Evolutionary conservation across 768 basidiomycete genomes (phyloP).

Genomic region (Termitomyces sp.): DNA sequence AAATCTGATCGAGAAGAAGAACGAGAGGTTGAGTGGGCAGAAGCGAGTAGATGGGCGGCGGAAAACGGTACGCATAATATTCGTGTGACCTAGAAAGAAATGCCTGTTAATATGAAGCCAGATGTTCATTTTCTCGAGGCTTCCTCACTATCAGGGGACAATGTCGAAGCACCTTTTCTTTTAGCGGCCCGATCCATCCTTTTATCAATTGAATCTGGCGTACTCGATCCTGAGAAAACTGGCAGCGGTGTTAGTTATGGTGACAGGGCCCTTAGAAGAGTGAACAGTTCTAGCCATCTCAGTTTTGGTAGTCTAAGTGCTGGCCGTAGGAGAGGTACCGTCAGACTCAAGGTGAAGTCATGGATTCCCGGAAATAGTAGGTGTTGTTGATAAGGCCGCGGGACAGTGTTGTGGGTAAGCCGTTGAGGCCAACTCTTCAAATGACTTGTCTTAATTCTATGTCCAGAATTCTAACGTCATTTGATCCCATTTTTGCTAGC

Average conservation of each 20-base stretch:
- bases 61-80: slow-evolving; percentile 67
- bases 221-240: slow-evolving; percentile 87
- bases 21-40: slow-evolving; percentile 91
- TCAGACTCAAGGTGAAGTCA: slow-evolving; percentile 53
- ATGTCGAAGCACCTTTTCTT: slow-evolving; percentile 91
- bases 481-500: background rate
- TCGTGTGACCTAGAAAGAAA: background rate
- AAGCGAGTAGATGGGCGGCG: slow-evolving; percentile 93
- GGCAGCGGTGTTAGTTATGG: slow-evolving; percentile 97
- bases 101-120: slow-evolving; percentile 22
- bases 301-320: slow-evolving; percentile 81
- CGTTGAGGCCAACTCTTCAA: background rate
- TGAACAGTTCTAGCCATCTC: slow-evolving; percentile 85
- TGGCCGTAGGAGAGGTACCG: slow-evolving; percentile 53
- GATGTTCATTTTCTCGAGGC: slow-evolving; percentile 92
- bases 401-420: background rate
- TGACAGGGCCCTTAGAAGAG: slow-evolving; percentile 85
- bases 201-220: slow-evolving; percentile 85
- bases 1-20: slow-evolving; percentile 95
- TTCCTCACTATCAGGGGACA: slow-evolving; percentile 88
- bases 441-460: background rate
- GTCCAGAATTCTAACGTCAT: background rate
- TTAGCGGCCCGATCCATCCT: slow-evolving; percentile 84
- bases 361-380: slow-evolving; percentile 56
- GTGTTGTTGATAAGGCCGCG: slow-evolving; percentile 49